phyloP scores from a whole-genome alignment of 179 eudicot genomes.

The Camellia oleifera region DNA sequence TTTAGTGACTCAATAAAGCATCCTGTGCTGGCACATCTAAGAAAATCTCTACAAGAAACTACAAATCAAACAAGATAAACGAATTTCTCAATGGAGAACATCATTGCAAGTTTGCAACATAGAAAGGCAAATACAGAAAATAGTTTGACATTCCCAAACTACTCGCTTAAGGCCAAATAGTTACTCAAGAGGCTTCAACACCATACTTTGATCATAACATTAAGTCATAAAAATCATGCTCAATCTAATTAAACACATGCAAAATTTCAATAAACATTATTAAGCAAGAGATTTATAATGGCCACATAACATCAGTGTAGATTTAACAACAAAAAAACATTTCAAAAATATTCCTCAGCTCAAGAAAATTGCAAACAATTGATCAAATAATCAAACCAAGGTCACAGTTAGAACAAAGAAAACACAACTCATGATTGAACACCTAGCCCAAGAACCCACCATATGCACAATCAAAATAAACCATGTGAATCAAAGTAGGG shows the following conservation, averaged over 20 bases:
- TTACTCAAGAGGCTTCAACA: too few relatives aligned
- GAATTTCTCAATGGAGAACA: not conserved
- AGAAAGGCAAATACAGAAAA: not conserved
- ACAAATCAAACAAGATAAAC: not conserved
- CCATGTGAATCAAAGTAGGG: not conserved
- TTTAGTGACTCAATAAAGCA: conserved; percentile 1
- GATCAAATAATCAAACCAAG: not conserved
- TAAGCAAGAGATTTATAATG: too few relatives aligned
- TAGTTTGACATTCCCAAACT: not conserved
- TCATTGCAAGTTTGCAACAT: not conserved
- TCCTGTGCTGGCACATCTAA: conserved; percentile 3
- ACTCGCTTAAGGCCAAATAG: too few relatives aligned
- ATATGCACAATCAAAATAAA: not conserved
- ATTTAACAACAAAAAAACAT: not conserved
- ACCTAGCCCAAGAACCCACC: not conserved
- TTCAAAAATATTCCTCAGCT: not conserved
- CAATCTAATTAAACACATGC: too few relatives aligned
- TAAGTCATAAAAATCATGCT: too few relatives aligned
- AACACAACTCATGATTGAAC: not conserved
- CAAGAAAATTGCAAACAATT: not conserved
- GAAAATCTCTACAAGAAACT: conserved; percentile 1
- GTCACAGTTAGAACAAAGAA: not conserved
- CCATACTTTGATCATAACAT: too few relatives aligned
- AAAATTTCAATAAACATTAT: too few relatives aligned
- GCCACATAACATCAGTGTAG: not conserved